Conservation (phyloP, 164 flowering plant species). For the Chimonanthus praecox region DNA sequence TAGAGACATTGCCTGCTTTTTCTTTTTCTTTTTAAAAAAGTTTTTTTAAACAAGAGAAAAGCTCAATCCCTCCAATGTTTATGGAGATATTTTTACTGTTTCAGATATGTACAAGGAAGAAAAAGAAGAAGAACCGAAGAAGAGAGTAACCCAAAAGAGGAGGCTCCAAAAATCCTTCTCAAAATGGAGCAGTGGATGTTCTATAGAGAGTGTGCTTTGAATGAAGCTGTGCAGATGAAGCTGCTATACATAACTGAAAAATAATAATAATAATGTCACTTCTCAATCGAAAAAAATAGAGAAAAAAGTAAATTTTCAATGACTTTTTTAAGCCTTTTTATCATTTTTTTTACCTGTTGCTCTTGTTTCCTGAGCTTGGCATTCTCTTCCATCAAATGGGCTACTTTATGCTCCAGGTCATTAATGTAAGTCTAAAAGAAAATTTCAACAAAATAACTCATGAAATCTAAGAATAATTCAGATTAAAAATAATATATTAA, state of each 20-base stretch:
- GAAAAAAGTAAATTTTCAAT: background rate
- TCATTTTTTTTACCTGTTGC: conserved; percentile 16
- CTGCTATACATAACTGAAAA: conserved; percentile 20
- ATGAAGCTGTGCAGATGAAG: conserved; percentile 25
- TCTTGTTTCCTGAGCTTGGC: conserved; percentile 44
- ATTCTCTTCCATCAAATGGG: conserved; percentile 48
- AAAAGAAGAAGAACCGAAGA: background rate
- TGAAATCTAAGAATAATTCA: background rate
- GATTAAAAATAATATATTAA: background rate
- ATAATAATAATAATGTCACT: background rate
- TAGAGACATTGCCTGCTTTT: too few species aligned
- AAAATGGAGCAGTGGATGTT: conserved; percentile 57
- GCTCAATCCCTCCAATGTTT: background rate
- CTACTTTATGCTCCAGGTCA: conserved; percentile 54
- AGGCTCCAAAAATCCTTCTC: conserved; percentile 14
- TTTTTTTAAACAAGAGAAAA: background rate
- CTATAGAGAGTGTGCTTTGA: conserved; percentile 36
- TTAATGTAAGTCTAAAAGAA: conserved; percentile 54
- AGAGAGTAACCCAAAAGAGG: background rate
- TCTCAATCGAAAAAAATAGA: too few species aligned
- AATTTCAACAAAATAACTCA: background rate
- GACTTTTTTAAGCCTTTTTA: too few species aligned
- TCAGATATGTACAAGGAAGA: background rate
- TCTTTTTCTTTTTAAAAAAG: too few species aligned
- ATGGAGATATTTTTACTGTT: background rate